A percentile compares a stretch with the other conserved stretches of the same genome.
Conservation (phyloP, 2,329 filamentous ascomycete genomes). For the Pseudocercospora fuligena region DNA sequence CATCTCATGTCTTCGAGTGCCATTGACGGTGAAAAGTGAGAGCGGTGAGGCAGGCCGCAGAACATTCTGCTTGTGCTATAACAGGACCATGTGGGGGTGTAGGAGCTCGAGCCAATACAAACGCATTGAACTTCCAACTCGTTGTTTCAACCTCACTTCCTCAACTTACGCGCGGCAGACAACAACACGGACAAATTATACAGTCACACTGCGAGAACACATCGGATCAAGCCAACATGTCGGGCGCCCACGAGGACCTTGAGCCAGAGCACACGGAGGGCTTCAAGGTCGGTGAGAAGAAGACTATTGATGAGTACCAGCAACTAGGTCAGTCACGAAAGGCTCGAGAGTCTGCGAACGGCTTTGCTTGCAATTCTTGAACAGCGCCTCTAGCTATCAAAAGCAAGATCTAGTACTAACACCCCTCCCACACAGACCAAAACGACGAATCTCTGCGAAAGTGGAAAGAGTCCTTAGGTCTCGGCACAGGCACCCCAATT, state of each 20-base stretch:
- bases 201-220: neutral
- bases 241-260: slow-evolving; percentile 65
- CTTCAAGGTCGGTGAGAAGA: slow-evolving; percentile 99
- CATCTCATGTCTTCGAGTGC: no score
- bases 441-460: slow-evolving; percentile 93
- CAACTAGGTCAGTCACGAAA: slow-evolving; percentile 66
- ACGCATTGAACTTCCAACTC: neutral
- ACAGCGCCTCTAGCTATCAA: no score
- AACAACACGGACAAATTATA: neutral
- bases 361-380: no score
- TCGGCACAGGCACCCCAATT: slow-evolving; percentile 64
- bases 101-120: neutral
- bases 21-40: no score
- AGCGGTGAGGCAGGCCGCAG: no score
- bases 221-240: slow-evolving; percentile 33
- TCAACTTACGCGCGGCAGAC: neutral
- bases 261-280: slow-evolving; percentile 87
- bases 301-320: slow-evolving; percentile 92
- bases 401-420: neutral
- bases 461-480: slow-evolving; percentile 95
- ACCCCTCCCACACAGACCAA: slow-evolving; percentile 53
- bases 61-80: no score
- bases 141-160: neutral
- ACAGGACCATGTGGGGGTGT: no score
- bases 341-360: no score